phyloP scores from a whole-genome alignment of 371 early-diverging fungal species.

The Mucor piriformis region DNA sequence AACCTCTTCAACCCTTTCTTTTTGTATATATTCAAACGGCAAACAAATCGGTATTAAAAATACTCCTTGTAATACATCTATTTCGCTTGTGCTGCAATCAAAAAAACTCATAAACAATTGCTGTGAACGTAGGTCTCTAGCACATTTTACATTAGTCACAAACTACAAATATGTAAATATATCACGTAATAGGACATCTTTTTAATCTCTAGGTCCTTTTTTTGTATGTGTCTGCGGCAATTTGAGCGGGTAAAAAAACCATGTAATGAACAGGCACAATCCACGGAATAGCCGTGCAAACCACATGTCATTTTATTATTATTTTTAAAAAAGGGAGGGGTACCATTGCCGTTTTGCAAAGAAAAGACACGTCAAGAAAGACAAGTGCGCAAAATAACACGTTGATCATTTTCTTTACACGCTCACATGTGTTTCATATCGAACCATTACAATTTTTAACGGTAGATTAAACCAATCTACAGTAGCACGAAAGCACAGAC shows the following conservation, averaged over 20 bases:
- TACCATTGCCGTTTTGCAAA: no score
- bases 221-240: no score
- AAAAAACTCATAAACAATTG: background rate
- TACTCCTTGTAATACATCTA: background rate
- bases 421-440: background rate
- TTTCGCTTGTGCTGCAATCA: background rate
- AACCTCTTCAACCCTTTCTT: no score
- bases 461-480: no score
- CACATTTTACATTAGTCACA: constrained; percentile 6
- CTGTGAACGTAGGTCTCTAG: background rate
- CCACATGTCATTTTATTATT: no score
- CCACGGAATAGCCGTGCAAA: no score
- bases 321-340: no score
- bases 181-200: constrained; percentile 3
- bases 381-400: no score
- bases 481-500: constrained; percentile 34
- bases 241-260: background rate
- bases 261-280: background rate
- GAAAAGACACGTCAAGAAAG: no score
- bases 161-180: constrained; percentile 14
- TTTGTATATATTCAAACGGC: background rate
- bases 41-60: background rate
- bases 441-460: no score
- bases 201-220: background rate
- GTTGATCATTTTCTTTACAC: background rate